Conservation (phyloP, 1,284 basidiomycete genomes). For the Apiotrichum siamense region DNA sequence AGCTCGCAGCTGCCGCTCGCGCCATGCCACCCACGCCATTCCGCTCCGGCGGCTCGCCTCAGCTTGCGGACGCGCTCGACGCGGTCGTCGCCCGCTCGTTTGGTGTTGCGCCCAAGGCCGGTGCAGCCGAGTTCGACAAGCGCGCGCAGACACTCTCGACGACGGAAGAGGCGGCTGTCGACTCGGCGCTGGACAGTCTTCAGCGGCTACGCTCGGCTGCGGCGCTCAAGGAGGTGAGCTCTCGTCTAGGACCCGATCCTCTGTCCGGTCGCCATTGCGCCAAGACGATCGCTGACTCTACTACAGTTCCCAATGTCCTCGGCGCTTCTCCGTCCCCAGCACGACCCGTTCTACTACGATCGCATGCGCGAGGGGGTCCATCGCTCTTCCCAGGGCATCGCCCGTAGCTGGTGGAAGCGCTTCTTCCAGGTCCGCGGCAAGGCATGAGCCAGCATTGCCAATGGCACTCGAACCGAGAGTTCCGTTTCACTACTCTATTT, state of each 20-base stretch:
- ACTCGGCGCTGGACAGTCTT: slow-evolving; percentile 19
- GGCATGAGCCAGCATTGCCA: slow-evolving; percentile 15
- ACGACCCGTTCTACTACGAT: slow-evolving; percentile 40
- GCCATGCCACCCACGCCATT: slow-evolving; percentile 36
- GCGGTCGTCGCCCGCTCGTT: slow-evolving; percentile 28
- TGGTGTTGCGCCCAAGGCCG: slow-evolving; percentile 12
- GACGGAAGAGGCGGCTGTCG: slow-evolving; percentile 14
- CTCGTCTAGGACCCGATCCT: background rate
- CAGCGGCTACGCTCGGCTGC: slow-evolving; percentile 21
- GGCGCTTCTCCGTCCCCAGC: slow-evolving; percentile 29
- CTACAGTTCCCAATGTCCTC: slow-evolving; percentile 32
- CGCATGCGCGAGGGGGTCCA: slow-evolving; percentile 40
- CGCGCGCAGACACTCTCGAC: background rate
- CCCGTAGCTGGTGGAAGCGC: slow-evolving; percentile 41
- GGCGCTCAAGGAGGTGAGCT: slow-evolving; percentile 29
- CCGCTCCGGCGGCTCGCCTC: slow-evolving; percentile 29
- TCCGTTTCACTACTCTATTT: no score
- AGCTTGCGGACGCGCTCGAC: slow-evolving; percentile 35
- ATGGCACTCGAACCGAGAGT: no score
- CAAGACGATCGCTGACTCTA: background rate
- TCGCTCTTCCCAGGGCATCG: slow-evolving; percentile 31
- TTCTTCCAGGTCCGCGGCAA: slow-evolving; percentile 43
- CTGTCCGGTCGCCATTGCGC: background rate
- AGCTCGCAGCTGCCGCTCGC: slow-evolving; percentile 27
- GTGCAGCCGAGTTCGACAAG: slow-evolving; percentile 7